A percentile compares a stretch with the other conserved stretches of the same genome.
phyloP scores from a whole-genome alignment of 495 filamentous ascomycete species.

The Aspergillus sclerotiicarbonarius region DNA sequence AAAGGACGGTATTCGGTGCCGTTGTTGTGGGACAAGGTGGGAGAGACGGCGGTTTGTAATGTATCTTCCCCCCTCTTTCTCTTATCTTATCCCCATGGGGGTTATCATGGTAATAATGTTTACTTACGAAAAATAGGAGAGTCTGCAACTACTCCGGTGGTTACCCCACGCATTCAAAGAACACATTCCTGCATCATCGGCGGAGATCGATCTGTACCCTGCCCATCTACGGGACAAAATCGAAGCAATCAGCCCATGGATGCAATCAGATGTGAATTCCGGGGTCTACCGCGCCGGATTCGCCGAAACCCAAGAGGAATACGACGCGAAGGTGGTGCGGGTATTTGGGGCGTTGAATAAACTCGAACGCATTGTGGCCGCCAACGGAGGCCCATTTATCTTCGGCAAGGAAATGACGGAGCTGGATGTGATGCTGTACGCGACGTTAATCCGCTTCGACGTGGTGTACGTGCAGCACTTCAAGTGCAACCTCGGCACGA shows the following conservation, averaged over 20 bases:
- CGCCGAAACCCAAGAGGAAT: slow-evolving; percentile 44
- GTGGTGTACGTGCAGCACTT: slow-evolving; percentile 56
- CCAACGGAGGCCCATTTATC: slow-evolving; percentile 46
- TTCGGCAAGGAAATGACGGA: slow-evolving; percentile 49
- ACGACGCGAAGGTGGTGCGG: slow-evolving; percentile 40
- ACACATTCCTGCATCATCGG: slow-evolving; percentile 29
- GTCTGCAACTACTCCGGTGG: slow-evolving; percentile 50
- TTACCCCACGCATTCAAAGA: slow-evolving; percentile 48
- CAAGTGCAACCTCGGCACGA: slow-evolving; percentile 54
- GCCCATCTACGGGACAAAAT: slow-evolving; percentile 37
- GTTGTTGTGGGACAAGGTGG: slow-evolving; percentile 55
- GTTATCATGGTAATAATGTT: not conserved
- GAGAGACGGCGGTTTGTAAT: slow-evolving; percentile 48
- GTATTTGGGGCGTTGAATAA: slow-evolving; percentile 54
- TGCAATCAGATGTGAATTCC: slow-evolving; percentile 45
- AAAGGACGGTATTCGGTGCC: slow-evolving; percentile 56
- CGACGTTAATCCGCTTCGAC: slow-evolving; percentile 51
- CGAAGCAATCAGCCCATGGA: slow-evolving; percentile 43
- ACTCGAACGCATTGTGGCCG: slow-evolving; percentile 44
- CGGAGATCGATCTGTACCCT: slow-evolving; percentile 46
- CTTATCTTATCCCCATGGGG: not conserved
- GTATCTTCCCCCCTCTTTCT: slow-evolving; percentile 11
- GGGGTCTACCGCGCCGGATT: slow-evolving; percentile 59
- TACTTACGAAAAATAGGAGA: slow-evolving; percentile 33
- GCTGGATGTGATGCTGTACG: slow-evolving; percentile 49